Evolutionary conservation across 345 rosid genomes (phyloP).

Genomic region (Dipteronia dyeriana): DNA sequence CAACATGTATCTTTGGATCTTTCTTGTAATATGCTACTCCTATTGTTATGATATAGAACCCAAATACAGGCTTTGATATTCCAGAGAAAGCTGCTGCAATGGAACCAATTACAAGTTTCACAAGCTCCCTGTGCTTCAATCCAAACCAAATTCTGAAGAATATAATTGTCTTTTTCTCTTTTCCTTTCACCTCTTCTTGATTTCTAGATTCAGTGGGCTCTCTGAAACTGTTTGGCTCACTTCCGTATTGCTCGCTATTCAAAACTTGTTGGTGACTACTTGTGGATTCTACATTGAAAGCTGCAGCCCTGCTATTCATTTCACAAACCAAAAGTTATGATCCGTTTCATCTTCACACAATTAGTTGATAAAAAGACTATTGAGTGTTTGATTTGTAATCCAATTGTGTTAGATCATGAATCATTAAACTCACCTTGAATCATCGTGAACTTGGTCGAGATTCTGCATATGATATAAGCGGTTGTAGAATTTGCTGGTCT

Average conservation of each 20-base stretch:
- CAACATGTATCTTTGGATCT: conserved; percentile 44
- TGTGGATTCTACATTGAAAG: conserved; percentile 18
- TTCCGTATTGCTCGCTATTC: conserved; percentile 18
- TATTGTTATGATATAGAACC: conserved; percentile 55
- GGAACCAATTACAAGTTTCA: conserved; percentile 42
- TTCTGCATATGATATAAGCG: conserved; percentile 49
- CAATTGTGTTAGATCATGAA: neutral
- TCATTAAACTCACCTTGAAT: conserved; percentile 41
- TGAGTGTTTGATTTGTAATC: too few species aligned
- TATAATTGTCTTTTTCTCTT: conserved; percentile 16
- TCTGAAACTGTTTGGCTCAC: conserved; percentile 8
- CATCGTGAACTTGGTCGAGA: conserved; percentile 24
- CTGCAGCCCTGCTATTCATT: conserved; percentile 27
- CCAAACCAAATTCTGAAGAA: conserved; percentile 70
- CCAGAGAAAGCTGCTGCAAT: conserved; percentile 68
- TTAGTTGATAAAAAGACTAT: neutral
- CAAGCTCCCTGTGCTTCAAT: conserved; percentile 39
- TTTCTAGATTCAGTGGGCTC: conserved; percentile 14
- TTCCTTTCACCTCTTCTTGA: conserved; percentile 21
- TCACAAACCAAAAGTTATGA: conserved; percentile 19
- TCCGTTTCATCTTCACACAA: neutral
- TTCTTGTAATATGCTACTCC: conserved; percentile 52
- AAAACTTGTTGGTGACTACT: conserved; percentile 17
- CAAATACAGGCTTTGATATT: conserved; percentile 65
- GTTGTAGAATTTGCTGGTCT: conserved; percentile 44